Conservation (phyloP, 495 filamentous ascomycete species). For the Neurospora discreta region DNA sequence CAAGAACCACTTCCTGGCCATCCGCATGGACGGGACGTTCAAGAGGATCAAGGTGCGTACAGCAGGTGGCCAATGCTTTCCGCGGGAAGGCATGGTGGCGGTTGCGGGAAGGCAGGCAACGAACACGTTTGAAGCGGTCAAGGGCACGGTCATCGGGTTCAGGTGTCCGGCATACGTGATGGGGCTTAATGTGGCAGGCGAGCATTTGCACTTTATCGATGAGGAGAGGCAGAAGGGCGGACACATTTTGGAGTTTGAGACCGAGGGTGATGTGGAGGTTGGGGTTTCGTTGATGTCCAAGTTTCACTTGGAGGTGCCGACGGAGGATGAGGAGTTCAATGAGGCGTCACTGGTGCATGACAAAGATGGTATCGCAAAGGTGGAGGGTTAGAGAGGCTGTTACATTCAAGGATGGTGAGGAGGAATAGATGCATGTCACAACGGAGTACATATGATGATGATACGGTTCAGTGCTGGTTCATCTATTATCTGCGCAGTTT, state of each 20-base stretch:
- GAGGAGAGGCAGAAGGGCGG: slow-evolving; percentile 33
- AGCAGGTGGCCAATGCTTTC: slow-evolving; percentile 21
- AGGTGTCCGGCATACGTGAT: slow-evolving; percentile 34
- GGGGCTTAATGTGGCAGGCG: slow-evolving; percentile 39
- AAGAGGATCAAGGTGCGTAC: slow-evolving; percentile 27
- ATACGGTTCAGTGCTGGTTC: too few relatives aligned
- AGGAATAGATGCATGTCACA: not conserved
- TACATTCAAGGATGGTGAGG: not conserved
- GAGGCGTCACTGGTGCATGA: slow-evolving; percentile 28
- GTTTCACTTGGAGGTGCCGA: slow-evolving; percentile 30
- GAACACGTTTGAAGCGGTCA: slow-evolving; percentile 21
- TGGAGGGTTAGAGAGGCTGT: slow-evolving; percentile 16
- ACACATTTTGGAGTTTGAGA: slow-evolving; percentile 37
- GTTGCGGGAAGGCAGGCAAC: slow-evolving; percentile 30
- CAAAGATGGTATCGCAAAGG: slow-evolving; percentile 17
- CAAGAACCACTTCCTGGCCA: slow-evolving; percentile 29
- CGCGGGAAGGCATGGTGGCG: slow-evolving; percentile 29
- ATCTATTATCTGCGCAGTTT: too few relatives aligned
- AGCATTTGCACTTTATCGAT: slow-evolving; percentile 42
- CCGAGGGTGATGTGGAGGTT: slow-evolving; percentile 26
- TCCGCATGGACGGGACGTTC: slow-evolving; percentile 30
- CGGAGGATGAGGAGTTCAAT: slow-evolving; percentile 30
- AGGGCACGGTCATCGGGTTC: slow-evolving; percentile 39
- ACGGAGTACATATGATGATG: not conserved
- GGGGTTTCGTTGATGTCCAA: slow-evolving; percentile 19